Evolutionary conservation across 805 yeast genomes (phyloP).

Genomic region (Candida ficus): DNA sequence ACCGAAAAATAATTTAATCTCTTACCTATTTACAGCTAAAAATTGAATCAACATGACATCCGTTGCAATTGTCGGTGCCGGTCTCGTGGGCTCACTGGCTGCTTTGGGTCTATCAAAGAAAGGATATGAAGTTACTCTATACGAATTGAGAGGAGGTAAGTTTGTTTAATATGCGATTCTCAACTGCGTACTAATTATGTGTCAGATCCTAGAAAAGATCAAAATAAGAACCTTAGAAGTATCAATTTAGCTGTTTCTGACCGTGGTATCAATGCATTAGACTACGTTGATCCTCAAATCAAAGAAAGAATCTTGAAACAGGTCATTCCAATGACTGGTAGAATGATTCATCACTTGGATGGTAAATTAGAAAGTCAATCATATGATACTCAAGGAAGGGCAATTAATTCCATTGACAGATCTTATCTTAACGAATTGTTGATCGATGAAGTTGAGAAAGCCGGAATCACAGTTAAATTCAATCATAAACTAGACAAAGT

Average conservation of each 20-base stretch:
- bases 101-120: conserved; percentile 73
- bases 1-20: too few species aligned
- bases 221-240: conserved; percentile 47
- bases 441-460: conserved; percentile 56
- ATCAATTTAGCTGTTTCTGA: conserved; percentile 87
- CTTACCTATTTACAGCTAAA: too few species aligned
- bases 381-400: conserved; percentile 70
- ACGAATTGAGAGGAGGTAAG: conserved; percentile 50
- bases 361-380: conserved; percentile 64
- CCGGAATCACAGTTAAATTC: conserved; percentile 44
- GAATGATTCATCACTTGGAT: conserved; percentile 75
- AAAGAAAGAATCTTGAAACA: conserved; percentile 49
- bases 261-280: conserved; percentile 72
- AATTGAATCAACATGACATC: conserved; percentile 9
- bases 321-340: conserved; percentile 80
- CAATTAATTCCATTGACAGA: conserved; percentile 82
- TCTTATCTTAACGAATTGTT: conserved; percentile 59
- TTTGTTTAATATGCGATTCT: too few species aligned
- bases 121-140: conserved; percentile 69
- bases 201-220: conserved; percentile 49
- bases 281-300: conserved; percentile 54
- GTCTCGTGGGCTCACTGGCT: conserved; percentile 81
- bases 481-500: conserved; percentile 49
- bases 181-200: too few species aligned
- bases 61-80: conserved; percentile 79